Evolutionary conservation across 2,329 filamentous ascomycete species (phyloP).

Genomic region (Remersonia thermophila): DNA sequence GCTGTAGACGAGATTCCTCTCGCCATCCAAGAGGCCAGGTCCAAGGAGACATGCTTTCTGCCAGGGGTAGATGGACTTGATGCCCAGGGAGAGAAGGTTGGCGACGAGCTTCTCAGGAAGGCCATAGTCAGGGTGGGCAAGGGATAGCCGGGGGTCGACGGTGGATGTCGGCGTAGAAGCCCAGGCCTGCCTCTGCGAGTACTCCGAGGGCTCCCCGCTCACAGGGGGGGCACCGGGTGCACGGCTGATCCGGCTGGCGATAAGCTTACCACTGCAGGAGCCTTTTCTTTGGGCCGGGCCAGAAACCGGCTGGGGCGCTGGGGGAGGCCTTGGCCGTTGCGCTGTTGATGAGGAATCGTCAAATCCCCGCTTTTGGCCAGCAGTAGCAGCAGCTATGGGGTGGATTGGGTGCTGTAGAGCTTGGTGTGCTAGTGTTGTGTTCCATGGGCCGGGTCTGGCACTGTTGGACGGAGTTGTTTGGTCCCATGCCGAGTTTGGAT

Average conservation of each 20-base stretch:
- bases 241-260: conserved; percentile 16
- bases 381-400: conserved; percentile 3
- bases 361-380: conserved; percentile 18
- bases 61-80: conserved; percentile 66
- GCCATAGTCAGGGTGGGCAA: conserved; percentile 51
- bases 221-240: conserved; percentile 1
- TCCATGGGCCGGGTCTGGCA: conserved; percentile 4
- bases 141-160: conserved; percentile 42
- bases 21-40: conserved; percentile 51
- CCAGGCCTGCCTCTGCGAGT: conserved; percentile 42
- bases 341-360: conserved; percentile 7
- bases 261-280: conserved; percentile 9
- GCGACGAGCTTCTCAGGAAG: conserved; percentile 47
- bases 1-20: conserved; percentile 64
- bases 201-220: conserved; percentile 30
- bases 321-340: not conserved
- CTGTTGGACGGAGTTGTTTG: too few relatives aligned
- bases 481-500: too few relatives aligned
- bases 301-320: too few relatives aligned
- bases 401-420: not conserved
- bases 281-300: conserved; percentile 1
- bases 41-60: conserved; percentile 62
- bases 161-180: conserved; percentile 41
- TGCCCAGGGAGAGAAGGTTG: conserved; percentile 56
- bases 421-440: conserved; percentile 2